Evolutionary conservation across 2,329 filamentous ascomycete species (phyloP), one percentile per base, ranked within the genome.

Genomic region (Helicocarpus griseus): DNA sequence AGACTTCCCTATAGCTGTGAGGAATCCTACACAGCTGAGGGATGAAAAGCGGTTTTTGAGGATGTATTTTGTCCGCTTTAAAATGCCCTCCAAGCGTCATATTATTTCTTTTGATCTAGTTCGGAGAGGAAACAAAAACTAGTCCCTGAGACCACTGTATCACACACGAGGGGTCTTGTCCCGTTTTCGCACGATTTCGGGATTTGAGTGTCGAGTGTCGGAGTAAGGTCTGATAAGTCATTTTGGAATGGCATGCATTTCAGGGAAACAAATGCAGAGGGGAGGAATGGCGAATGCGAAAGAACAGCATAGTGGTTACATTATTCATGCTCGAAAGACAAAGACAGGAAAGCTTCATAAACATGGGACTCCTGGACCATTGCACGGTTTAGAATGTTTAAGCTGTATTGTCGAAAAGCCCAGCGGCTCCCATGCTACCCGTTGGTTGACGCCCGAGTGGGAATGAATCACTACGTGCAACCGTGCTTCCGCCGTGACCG

Each of bases 41-140:
- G 73, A 73, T 63, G 68, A 45, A 45, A 77, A 80, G 81, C 87
- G 88, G 81, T 82, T 95, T 96, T 96, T 95, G 78, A 77, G 78
- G 88, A 94, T 84, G 88, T 90, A 72, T 81, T 95, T 96, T 95
- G 87, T 86, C 79, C 87, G 87, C 78, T 83, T 77, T 76, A n/a
- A 41, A 74, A 74, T 70, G 82, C 85, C 85, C 82, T 83, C 80
- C 80, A 69, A 66, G 65, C 62, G 58, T 56, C 63, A 46, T 53
- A 54, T 46, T 54, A 54, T 36, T 35, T 24, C 14, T 35, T 26
- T 36, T 6, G 6, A 17, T 58, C 57, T 57, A 61, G 62, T 63
- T 65, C 60, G 81, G 81, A 82, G 85, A 83, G 86, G 85, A 90
- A 75, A 86, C 85, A 95, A 95, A 96, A 89, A 93, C 87, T 74